Evolutionary conservation across 2,329 filamentous ascomycete species (phyloP).

Genomic region (Apiospora rasikravindrae): DNA sequence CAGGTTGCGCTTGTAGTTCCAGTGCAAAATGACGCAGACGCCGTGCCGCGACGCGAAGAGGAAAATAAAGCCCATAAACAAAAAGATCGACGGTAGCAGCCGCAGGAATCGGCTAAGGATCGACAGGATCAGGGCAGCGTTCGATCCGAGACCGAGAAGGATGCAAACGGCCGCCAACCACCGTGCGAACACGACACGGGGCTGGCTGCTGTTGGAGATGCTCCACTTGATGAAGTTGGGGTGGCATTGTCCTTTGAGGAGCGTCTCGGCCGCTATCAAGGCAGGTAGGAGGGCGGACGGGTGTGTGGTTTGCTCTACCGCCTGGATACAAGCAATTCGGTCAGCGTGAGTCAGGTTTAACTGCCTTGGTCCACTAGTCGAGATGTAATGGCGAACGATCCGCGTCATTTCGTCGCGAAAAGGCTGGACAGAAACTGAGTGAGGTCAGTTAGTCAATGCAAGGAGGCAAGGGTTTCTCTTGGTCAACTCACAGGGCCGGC

Average conservation of each 20-base stretch:
- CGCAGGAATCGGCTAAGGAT: slow-evolving; percentile 34
- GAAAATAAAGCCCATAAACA: slow-evolving; percentile 42
- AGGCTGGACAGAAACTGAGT: slow-evolving; percentile 44
- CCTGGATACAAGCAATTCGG: slow-evolving; percentile 45
- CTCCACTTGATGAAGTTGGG: slow-evolving; percentile 47
- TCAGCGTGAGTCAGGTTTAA: slow-evolving; percentile 46
- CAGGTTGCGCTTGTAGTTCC: slow-evolving; percentile 39
- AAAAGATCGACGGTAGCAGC: slow-evolving; percentile 38
- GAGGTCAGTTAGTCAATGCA: neutral
- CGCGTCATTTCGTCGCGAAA: slow-evolving; percentile 46
- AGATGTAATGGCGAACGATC: slow-evolving; percentile 47
- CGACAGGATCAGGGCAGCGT: slow-evolving; percentile 41
- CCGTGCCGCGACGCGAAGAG: slow-evolving; percentile 43
- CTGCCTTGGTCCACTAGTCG: slow-evolving; percentile 39
- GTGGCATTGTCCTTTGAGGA: slow-evolving; percentile 44
- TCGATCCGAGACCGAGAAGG: slow-evolving; percentile 36
- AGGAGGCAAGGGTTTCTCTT: neutral
- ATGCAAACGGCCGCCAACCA: slow-evolving; percentile 31
- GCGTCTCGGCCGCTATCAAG: slow-evolving; percentile 43
- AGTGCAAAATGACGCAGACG: slow-evolving; percentile 44
- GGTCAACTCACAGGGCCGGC: neutral
- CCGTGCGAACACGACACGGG: slow-evolving; percentile 39
- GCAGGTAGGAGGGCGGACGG: slow-evolving; percentile 49
- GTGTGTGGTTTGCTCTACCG: slow-evolving; percentile 49
- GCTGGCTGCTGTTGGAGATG: slow-evolving; percentile 44